Base-by-base conservation (phyloP, 1,139 yeast genomes). In the Saccharomyces hybrid region DNA sequence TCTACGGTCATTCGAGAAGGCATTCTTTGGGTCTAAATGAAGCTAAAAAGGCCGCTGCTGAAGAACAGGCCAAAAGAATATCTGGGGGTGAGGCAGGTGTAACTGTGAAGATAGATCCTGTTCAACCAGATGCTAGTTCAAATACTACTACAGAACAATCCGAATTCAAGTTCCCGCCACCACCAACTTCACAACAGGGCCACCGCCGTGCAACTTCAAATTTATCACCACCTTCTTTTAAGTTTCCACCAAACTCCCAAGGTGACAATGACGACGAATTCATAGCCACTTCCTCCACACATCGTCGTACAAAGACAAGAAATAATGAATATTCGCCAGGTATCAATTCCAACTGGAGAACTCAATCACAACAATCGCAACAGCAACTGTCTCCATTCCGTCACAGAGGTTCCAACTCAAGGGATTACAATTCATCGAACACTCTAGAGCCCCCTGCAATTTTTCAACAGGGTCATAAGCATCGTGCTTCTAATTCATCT, bases 31-130 rank as follows among this genome's bases (percentile, higher is more conserved):
- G 96, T 1, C 76, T 93, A 56, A 86, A 86, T 56, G 99, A 93
- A 71, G 99, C 99, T 14, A 91, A 88, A 64, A 85, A 86, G 62
- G 98, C 98, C 3, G 99, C 99, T 14, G 97, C 97, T 8, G 83
- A 82, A 64, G 91, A 90, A 51, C 96, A 89, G 70, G 84, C 86
- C 3, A 76, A 81, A 69, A 73, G 83, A 67, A 72, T 75, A 4
- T 69, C 62, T 4, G 61, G 61, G 28, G 50, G 44, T 46, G 52
- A 46, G 5, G 51, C 53, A 32, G 59, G 59, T 41, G 51, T 52
- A 7, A 55, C 55, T 19, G 55, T 55, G 14, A 57, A 54, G 11
- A 51, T 51, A n/a, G 59, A 57, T 19, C 32, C 54, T 11, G 50
- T 58, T n/a, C 52, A 62, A 9, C 56, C 61, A 16, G 57, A 54